phyloP scores from a whole-genome alignment of 345 rosid species.

The Dovyalis caffra region DNA sequence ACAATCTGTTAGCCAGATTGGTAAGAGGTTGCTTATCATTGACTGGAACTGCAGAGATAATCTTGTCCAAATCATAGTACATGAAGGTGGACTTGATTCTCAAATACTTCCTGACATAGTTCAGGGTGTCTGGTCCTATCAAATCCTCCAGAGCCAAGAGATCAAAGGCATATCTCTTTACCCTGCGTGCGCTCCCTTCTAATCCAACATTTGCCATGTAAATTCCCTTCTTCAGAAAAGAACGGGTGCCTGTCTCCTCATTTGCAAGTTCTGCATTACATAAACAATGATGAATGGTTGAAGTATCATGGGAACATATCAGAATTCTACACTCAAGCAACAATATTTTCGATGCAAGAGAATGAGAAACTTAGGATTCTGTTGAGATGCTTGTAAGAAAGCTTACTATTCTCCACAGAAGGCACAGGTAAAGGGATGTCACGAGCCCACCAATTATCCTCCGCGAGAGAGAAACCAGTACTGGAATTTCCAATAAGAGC shows the following conservation, averaged over 20 bases:
- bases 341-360: neutral
- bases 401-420: slow-evolving; percentile 66
- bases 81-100: slow-evolving; percentile 72
- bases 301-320: neutral
- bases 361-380: neutral
- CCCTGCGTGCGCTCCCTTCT: slow-evolving; percentile 56
- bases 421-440: slow-evolving; percentile 62
- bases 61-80: slow-evolving; percentile 76
- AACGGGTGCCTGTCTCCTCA: slow-evolving; percentile 60
- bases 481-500: slow-evolving; percentile 37
- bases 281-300: neutral
- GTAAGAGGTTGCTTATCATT: slow-evolving; percentile 65
- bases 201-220: slow-evolving; percentile 63
- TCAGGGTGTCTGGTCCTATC: slow-evolving; percentile 70
- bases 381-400: neutral
- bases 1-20: slow-evolving; percentile 75
- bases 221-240: slow-evolving; percentile 64
- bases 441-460: slow-evolving; percentile 69
- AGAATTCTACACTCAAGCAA: neutral
- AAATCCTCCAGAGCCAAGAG: slow-evolving; percentile 80
- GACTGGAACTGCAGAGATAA: slow-evolving; percentile 64
- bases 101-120: slow-evolving; percentile 73
- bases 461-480: slow-evolving; percentile 46
- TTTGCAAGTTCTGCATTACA: slow-evolving; percentile 51
- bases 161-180: slow-evolving; percentile 74